Evolutionary conservation across 352 stramenopile genomes (phyloP), one percentile per base, ranked within the genome.

Genomic region (Phytophthora brassicae): DNA sequence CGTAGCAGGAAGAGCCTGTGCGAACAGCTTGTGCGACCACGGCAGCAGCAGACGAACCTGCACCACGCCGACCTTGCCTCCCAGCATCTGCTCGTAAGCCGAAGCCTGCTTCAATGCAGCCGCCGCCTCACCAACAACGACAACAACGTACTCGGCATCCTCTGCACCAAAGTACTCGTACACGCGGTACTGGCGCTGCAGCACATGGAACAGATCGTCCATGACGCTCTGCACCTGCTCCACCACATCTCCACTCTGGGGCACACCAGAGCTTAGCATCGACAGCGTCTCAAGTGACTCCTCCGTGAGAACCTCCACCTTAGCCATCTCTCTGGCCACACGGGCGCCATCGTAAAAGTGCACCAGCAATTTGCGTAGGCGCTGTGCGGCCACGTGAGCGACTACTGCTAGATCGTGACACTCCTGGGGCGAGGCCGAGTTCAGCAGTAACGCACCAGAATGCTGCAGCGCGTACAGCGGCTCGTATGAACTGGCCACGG

Each of bases 301-400:
- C 11, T 72, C 66, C n/a, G 75, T 77, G 7, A 90, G 68, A 23
- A 83, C 50, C 19, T 80, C 71, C 33, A 92, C 69, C 66, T 87
- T 88, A 53, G 76, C 64, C 23, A 81, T 59, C 60, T 91, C 79
- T n/a, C 70, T 67, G 0, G 79, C 78, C 11, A 92, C 76, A 52
- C 82, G 83, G 26, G 79, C 65, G 22, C 82, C 82, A 48, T 95
- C 86, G 61, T 90, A 95, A 51, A 95, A 93, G 71, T 92, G 80
- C 22, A 95, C 72, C 24, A 89, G 56, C 22, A 90, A 70, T 60
- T 88, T 88, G 46, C 72, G 66, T 23, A 89, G 72, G 0, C 78
- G 75, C 54, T 75, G 53, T 19, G 82, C 81, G 6, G 79, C 81
- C 44, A 95, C 73, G 56, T 95, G 82, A 3, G 84, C 82, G 17